Conservation (phyloP, 768 basidiomycete species). For the Tylopilus vinaceipallidus region DNA sequence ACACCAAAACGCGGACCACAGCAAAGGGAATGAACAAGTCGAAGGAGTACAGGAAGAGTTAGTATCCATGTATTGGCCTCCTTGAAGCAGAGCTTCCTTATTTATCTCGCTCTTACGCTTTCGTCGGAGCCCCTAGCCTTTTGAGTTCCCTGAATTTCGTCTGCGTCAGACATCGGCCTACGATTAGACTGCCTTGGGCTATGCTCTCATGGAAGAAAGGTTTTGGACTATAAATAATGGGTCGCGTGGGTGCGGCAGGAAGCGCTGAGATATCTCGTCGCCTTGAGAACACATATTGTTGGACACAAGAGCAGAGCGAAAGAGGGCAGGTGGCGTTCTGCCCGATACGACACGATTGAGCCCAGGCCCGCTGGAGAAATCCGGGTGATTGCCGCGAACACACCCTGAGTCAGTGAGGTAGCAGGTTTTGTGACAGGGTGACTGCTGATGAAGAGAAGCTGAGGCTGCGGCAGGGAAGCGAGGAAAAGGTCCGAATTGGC, state of each 20-base stretch:
- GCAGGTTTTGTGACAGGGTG: constrained; percentile 1
- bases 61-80: not conserved
- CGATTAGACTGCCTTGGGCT: too few species aligned
- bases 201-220: too few species aligned
- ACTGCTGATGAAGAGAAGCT: constrained; percentile 4
- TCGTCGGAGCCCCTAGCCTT: not conserved
- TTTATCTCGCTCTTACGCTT: not conserved
- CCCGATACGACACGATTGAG: not conserved
- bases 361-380: not conserved
- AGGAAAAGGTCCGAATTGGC: not conserved
- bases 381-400: not conserved
- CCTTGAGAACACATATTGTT: constrained; percentile 1
- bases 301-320: not conserved
- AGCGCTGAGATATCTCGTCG: constrained; percentile 4
- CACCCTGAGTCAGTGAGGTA: not conserved
- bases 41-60: not conserved
- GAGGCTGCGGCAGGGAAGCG: constrained; percentile 3
- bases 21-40: not conserved
- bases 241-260: not conserved
- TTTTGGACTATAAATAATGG: not conserved
- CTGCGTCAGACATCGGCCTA: not conserved
- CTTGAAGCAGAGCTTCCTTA: not conserved
- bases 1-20: not conserved
- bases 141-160: not conserved
- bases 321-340: not conserved